A percentile compares a stretch with the other conserved stretches of the same genome.
Evolutionary conservation across 495 filamentous ascomycete species (phyloP).

Genomic region (Chaetomidium leptoderma): DNA sequence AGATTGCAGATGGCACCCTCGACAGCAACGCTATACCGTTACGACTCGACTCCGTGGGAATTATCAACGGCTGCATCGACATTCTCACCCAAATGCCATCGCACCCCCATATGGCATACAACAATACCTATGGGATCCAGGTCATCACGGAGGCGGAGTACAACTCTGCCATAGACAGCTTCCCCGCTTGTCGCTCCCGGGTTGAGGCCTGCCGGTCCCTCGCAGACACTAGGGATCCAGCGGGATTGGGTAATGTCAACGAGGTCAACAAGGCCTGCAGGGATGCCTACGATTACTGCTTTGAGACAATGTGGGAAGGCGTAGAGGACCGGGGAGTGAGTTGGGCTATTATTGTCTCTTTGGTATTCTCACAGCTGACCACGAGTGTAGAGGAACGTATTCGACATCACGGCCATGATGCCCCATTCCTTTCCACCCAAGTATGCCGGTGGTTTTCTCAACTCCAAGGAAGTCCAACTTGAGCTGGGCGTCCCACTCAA

Average conservation of each 20-base stretch:
- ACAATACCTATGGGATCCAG: conserved; percentile 65
- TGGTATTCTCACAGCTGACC: not conserved
- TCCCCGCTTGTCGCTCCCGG: conserved; percentile 42
- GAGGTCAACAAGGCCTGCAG: conserved; percentile 44
- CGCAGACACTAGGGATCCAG: conserved; percentile 39
- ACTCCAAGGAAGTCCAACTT: conserved; percentile 51
- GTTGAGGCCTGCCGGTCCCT: conserved; percentile 47
- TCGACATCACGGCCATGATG: conserved; percentile 51
- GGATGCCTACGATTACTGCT: conserved; percentile 41
- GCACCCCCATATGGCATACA: conserved; percentile 61
- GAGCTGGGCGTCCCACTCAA: conserved; percentile 65
- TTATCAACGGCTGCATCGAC: conserved; percentile 72
- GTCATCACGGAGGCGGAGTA: conserved; percentile 48
- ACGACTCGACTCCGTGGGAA: conserved; percentile 51
- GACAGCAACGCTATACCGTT: conserved; percentile 44
- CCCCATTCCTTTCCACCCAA: conserved; percentile 59
- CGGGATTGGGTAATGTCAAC: conserved; percentile 42
- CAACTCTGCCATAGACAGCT: conserved; percentile 30
- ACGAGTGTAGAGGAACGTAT: conserved; percentile 28
- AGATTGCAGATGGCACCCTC: not conserved
- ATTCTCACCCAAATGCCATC: conserved; percentile 55
- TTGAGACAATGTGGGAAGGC: conserved; percentile 31
- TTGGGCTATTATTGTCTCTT: not conserved
- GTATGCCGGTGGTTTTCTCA: conserved; percentile 57
- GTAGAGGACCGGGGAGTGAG: not conserved